Conservation (phyloP, 2,329 filamentous ascomycete species). For the Neurospora crassa region DNA sequence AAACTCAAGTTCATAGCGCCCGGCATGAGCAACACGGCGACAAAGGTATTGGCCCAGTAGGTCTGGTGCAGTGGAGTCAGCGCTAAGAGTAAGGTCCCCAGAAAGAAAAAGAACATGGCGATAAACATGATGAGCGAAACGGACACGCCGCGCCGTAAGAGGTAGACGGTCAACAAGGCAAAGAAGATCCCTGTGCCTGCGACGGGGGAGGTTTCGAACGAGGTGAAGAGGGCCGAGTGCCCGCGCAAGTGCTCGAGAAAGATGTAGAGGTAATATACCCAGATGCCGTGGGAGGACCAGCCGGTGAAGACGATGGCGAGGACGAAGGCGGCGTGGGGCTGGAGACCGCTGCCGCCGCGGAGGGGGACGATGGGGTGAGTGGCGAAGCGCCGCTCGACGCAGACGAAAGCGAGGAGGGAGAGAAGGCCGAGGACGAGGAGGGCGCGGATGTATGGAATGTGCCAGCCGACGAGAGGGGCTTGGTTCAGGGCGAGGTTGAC, state of each 20-base stretch:
- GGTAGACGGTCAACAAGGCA: conserved; percentile 19
- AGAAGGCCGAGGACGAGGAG: conserved; percentile 41
- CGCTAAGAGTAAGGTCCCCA: conserved; percentile 17
- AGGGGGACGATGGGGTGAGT: conserved; percentile 41
- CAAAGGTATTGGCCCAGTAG: conserved; percentile 46
- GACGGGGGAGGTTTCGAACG: conserved; percentile 29
- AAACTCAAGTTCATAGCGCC: conserved; percentile 44
- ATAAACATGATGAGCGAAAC: conserved; percentile 22
- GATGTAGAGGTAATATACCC: conserved; percentile 30
- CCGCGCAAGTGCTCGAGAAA: conserved; percentile 20
- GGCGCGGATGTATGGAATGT: conserved; percentile 38
- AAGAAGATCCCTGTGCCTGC: conserved; percentile 24
- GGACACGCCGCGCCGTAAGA: conserved; percentile 17
- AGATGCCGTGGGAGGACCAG: conserved; percentile 36
- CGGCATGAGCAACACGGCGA: conserved; percentile 37
- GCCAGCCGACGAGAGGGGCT: conserved; percentile 43
- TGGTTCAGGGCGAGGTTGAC: conserved; percentile 54
- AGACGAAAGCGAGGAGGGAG: conserved; percentile 39
- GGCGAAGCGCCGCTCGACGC: conserved; percentile 36
- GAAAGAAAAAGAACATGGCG: conserved; percentile 6
- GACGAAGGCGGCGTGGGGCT: conserved; percentile 37
- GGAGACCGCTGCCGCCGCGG: conserved; percentile 28
- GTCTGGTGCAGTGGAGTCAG: conserved; percentile 35
- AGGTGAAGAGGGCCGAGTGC: conserved; percentile 27
- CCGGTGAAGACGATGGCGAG: conserved; percentile 38